Evolutionary conservation across 495 filamentous ascomycete species (phyloP).

Genomic region (Penicillium goetzii): DNA sequence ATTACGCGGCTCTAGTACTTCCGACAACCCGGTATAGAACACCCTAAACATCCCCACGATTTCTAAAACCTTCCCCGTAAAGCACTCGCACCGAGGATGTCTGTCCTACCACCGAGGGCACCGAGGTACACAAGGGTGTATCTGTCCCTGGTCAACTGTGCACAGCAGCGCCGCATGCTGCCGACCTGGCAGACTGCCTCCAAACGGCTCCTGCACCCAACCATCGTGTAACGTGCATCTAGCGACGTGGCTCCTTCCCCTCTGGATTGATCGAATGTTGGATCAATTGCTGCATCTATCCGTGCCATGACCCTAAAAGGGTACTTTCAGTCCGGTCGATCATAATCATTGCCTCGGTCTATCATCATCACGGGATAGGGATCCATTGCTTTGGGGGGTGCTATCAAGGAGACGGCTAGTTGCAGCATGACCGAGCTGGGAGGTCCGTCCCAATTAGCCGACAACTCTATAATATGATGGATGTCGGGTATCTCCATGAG

Average conservation of each 20-base stretch:
- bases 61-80: neutral
- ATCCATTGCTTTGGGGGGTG: neutral
- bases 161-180: neutral
- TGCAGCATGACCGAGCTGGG: neutral
- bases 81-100: conserved; percentile 3
- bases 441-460: neutral
- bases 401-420: neutral
- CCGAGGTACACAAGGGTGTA: neutral
- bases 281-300: neutral
- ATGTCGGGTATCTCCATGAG: neutral
- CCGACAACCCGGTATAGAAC: neutral
- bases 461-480: neutral
- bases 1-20: neutral
- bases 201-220: neutral
- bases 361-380: neutral
- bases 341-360: neutral
- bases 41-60: neutral
- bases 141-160: neutral
- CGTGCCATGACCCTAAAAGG: neutral
- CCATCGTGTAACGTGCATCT: conserved; percentile 6
- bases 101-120: conserved; percentile 5
- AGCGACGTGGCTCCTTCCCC: neutral
- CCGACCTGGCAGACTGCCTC: neutral
- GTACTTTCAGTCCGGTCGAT: neutral
- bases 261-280: neutral